Conservation (phyloP, 805 yeast species). For the Wickerhamiella cacticola region DNA sequence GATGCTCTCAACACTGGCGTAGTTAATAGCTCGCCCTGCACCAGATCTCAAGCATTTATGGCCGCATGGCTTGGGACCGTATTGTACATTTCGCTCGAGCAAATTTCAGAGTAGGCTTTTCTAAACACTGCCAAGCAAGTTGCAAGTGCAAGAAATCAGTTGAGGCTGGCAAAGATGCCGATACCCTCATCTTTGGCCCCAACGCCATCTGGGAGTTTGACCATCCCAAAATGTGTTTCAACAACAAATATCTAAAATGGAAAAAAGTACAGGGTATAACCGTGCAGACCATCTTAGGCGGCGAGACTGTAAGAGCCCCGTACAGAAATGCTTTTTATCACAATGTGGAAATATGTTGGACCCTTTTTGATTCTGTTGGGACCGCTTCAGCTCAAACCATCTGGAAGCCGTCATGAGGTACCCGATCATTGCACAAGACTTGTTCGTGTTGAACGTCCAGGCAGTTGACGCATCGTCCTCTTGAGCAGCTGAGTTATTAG, state of each 20-base stretch:
- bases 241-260: constrained; percentile 83
- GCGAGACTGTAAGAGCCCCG: constrained; percentile 56
- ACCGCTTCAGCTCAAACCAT: no score
- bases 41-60: constrained; percentile 82
- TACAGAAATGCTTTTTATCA: no score
- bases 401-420: no score
- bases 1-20: constrained; percentile 51
- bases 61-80: constrained; percentile 96
- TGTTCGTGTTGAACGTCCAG: no score
- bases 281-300: constrained; percentile 67
- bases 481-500: no score
- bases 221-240: constrained; percentile 39
- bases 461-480: no score
- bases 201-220: constrained; percentile 36
- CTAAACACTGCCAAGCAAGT: constrained; percentile 75
- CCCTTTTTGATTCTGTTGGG: no score
- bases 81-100: constrained; percentile 39
- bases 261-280: constrained; percentile 56
- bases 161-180: constrained; percentile 73
- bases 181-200: constrained; percentile 71
- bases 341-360: no score
- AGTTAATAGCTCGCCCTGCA: constrained; percentile 87
- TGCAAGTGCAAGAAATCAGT: constrained; percentile 65
- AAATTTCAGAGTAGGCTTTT: constrained; percentile 69
- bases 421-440: no score